Evolutionary conservation across 2,329 filamentous ascomycete genomes (phyloP), one percentile per base, ranked within the genome.

Genomic region (Diaporthe citrichinensis): DNA sequence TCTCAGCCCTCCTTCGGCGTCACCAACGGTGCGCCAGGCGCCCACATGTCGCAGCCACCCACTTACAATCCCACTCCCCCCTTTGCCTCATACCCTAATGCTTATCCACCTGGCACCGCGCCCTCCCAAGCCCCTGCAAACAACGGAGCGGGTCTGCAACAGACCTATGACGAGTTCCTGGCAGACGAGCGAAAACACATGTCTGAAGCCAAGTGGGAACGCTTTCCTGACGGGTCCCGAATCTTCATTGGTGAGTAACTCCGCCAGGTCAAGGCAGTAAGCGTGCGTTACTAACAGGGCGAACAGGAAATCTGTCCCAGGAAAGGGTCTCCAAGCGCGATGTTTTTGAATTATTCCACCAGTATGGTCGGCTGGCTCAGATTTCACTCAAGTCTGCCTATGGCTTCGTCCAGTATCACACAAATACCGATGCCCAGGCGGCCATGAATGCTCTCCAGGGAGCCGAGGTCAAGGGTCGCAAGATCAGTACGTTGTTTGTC

Each of bases 341-440:
- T 84, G 92, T 98, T 12, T 98, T 98, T 84, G 94, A 98, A 81
- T 89, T 96, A 25, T 98, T 99, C 82, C 92, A 95, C 81, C 90
- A 89, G 74, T 96, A 95, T 82, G 97, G 97, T 72, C 93, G 93
- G 77, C 88, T 99, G 62, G 96, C 96, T 2, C 97, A 99, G 83
- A 97, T 98, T 76, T 98, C 95, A 0, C 95, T 98, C 80, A 98
- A 98, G 84, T 95, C 97, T 78, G 96, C 96, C 1, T 98, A 98
- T 84, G 97, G 97, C 1, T 99, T 98, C 82, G 95, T 98, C 49
- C 97, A 98, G 82, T 99, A 97, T 79, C 90, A 98, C 78, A 93
- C 95, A 41, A 86, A 92, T 5, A 88, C 90, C 3, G 93, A 96
- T 81, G 98, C 95, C 78, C 88, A 90, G 74, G 88, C 89, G 61